A percentile compares a stretch with the other conserved stretches of the same genome.
Conservation (phyloP, 306 rosid genomes). For the Corylus avellana region DNA sequence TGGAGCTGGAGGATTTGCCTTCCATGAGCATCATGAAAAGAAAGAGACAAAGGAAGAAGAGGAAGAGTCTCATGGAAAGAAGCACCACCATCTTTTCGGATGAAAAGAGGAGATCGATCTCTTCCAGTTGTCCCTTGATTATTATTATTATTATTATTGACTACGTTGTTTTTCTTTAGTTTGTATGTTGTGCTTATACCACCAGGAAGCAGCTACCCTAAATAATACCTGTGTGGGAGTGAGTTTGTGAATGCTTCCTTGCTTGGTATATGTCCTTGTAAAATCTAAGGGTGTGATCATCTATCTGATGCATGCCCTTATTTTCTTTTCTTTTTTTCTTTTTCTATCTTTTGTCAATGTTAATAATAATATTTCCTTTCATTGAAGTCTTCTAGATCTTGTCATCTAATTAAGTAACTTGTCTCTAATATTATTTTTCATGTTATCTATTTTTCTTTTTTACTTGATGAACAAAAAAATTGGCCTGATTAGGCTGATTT, state of each 20-base stretch:
- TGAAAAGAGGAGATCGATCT: conserved; percentile 5
- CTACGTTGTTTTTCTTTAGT: background rate
- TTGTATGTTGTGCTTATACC: background rate
- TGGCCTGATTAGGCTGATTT: background rate
- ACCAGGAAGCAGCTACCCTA: background rate
- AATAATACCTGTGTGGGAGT: background rate
- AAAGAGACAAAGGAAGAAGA: conserved; percentile 58
- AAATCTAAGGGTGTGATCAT: no score
- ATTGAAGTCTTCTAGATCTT: no score
- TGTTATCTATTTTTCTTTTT: background rate
- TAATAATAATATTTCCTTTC: background rate
- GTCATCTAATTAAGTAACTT: no score
- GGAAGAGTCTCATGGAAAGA: conserved; percentile 65
- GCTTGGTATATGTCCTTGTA: background rate
- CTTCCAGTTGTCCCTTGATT: background rate
- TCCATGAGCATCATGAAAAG: conserved; percentile 77
- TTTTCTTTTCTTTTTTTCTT: no score
- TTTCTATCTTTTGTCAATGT: background rate
- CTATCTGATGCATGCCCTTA: no score
- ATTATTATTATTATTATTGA: no score
- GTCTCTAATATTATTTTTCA: background rate
- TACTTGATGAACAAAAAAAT: background rate
- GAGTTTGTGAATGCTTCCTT: background rate
- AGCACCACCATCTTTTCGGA: conserved; percentile 64
- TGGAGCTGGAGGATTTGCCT: conserved; percentile 67